Evolutionary conservation across 2,329 filamentous ascomycete genomes (phyloP).

Genomic region (Botrytis tulipae): DNA sequence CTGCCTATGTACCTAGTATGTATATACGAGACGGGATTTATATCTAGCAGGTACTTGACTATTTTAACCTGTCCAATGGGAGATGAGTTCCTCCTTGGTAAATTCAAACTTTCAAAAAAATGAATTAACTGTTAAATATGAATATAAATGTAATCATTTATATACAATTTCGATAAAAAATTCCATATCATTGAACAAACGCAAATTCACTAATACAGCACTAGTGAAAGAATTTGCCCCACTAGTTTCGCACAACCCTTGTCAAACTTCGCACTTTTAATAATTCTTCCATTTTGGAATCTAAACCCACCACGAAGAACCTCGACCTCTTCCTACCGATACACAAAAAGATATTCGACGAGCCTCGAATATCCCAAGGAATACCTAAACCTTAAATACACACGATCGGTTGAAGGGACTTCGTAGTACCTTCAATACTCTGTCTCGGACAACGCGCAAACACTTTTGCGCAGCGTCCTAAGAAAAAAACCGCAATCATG

Average conservation of each 20-base stretch:
- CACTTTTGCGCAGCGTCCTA: slow-evolving; percentile 44
- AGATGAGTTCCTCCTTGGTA: neutral
- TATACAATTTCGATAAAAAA: neutral
- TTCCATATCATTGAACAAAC: neutral
- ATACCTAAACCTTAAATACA: neutral
- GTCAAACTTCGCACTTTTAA: slow-evolving; percentile 21
- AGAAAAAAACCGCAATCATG: slow-evolving; percentile 57
- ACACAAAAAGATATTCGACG: slow-evolving; percentile 19
- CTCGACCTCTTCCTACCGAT: slow-evolving; percentile 9
- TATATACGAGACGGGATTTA: neutral
- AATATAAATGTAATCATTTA: neutral
- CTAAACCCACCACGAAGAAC: slow-evolving; percentile 17
- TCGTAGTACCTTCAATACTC: slow-evolving; percentile 28
- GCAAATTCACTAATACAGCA: neutral
- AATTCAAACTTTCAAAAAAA: neutral
- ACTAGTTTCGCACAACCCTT: slow-evolving; percentile 17
- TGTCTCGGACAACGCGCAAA: slow-evolving; percentile 36
- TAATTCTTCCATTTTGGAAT: slow-evolving; percentile 16
- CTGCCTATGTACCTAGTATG: neutral
- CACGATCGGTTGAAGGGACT: slow-evolving; percentile 28
- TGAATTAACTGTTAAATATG: neutral
- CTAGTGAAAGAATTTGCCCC: slow-evolving; percentile 3
- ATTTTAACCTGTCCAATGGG: neutral
- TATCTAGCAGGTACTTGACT: neutral
- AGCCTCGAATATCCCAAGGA: slow-evolving; percentile 8